These are phyloP conservation scores for Gastrodia elata DNA, from an alignment of 106 monocot genomes.

Conservation along the genomic window DNA sequence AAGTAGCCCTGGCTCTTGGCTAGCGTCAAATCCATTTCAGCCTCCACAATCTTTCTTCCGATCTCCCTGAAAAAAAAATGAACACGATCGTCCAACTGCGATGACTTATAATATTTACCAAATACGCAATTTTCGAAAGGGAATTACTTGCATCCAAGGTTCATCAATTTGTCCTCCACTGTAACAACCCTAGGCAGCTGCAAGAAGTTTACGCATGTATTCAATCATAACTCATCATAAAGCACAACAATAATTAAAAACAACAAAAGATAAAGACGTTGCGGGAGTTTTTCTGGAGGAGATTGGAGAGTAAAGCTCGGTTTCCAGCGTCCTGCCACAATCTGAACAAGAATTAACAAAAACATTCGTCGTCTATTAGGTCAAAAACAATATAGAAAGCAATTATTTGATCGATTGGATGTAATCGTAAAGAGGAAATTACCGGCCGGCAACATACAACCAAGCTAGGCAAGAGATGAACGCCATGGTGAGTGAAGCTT, in stretches of 20 bases:
- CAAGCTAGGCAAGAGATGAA: conserved; percentile 92
- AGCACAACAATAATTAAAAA: background rate
- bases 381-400: background rate
- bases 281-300: conserved; percentile 49
- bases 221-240: background rate
- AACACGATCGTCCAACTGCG: conserved; percentile 1
- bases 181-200: conserved; percentile 70
- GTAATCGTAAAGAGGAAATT: background rate
- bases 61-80: conserved; percentile 38
- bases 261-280: conserved; percentile 25
- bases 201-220: background rate
- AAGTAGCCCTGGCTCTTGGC: conserved; percentile 90
- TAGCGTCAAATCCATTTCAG: conserved; percentile 86
- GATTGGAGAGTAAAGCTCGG: conserved; percentile 56
- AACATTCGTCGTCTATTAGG: background rate
- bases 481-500: conserved; percentile 52
- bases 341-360: conserved; percentile 20
- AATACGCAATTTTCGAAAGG: background rate
- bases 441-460: conserved; percentile 84
- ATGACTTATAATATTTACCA: background rate
- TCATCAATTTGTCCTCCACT: conserved; percentile 76
- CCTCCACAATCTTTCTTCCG: conserved; percentile 77
- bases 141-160: conserved; percentile 89
- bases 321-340: conserved; percentile 95
- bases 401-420: background rate